phyloP scores from a whole-genome alignment of 176 grass and related monocot species.

The Raddia distichophylla region DNA sequence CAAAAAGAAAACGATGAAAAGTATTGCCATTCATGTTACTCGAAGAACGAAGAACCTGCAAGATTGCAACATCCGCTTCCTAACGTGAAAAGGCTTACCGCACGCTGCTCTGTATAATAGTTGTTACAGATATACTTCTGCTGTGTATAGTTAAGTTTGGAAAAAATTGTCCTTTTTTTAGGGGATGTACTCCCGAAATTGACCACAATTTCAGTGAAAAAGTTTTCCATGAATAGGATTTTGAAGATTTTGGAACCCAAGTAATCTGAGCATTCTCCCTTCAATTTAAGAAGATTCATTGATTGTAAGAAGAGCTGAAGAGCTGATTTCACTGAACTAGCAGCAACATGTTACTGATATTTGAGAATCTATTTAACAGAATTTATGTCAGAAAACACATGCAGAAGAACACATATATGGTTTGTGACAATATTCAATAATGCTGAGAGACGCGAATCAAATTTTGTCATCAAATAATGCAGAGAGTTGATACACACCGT shows the following conservation, averaged over 20 bases:
- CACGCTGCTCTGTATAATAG: too few relatives aligned
- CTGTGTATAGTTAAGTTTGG: too few relatives aligned
- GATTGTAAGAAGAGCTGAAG: neutral
- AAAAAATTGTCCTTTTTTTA: too few relatives aligned
- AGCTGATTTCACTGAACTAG: neutral
- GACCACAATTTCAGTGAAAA: neutral
- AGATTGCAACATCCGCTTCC: too few relatives aligned
- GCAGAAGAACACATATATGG: neutral
- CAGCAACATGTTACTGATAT: neutral
- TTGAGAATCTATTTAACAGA: neutral
- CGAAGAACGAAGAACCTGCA: too few relatives aligned
- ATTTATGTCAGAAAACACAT: constrained; percentile 2
- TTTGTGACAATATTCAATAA: neutral
- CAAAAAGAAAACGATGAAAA: too few relatives aligned
- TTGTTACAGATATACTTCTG: too few relatives aligned
- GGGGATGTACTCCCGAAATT: too few relatives aligned
- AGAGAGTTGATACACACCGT: neutral
- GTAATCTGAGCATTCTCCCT: neutral
- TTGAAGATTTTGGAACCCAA: neutral
- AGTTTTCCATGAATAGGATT: neutral
- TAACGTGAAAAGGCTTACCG: too few relatives aligned
- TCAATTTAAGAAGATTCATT: neutral
- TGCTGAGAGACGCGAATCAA: neutral
- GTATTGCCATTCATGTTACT: too few relatives aligned
- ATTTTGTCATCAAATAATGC: neutral